phyloP scores from a whole-genome alignment of 2,329 filamentous ascomycete species.

The Rhynchosporium graminicola region DNA sequence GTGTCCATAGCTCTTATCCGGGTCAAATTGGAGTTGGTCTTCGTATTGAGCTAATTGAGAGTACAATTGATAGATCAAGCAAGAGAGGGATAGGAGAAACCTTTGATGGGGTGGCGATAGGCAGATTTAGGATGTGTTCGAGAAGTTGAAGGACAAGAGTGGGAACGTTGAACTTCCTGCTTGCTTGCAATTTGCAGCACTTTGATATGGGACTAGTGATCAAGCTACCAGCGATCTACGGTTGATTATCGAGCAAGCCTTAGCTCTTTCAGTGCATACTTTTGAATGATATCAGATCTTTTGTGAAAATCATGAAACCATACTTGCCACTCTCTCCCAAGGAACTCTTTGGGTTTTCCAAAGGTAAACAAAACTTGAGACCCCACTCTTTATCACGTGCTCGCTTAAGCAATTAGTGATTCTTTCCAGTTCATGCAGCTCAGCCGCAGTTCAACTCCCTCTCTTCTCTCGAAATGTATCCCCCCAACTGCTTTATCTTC shows the following conservation, averaged over 20 bases:
- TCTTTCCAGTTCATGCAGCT: background rate
- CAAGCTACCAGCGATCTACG: background rate
- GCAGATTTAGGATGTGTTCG: background rate
- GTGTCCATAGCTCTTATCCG: background rate
- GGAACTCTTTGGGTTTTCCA: too few relatives aligned
- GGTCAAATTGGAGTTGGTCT: background rate
- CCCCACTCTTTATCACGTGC: too few relatives aligned
- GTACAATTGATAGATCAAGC: background rate
- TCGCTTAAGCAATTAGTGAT: too few relatives aligned
- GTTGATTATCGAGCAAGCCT: too few relatives aligned
- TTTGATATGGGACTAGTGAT: background rate
- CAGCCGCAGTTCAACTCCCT: background rate
- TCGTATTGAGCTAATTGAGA: background rate
- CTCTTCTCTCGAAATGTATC: background rate
- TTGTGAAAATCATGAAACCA: too few relatives aligned
- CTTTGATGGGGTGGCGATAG: background rate
- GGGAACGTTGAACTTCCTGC: background rate
- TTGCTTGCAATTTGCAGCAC: background rate
- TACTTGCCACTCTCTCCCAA: too few relatives aligned
- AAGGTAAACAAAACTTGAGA: too few relatives aligned
- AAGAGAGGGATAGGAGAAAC: background rate
- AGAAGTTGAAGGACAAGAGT: background rate
- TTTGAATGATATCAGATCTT: too few relatives aligned
- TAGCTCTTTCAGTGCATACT: too few relatives aligned
- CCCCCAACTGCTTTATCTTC: background rate